A percentile compares a stretch with the other conserved stretches of the same genome.
phyloP scores from a whole-genome alignment of 495 filamentous ascomycete genomes.

The Daldinia concentrica region DNA sequence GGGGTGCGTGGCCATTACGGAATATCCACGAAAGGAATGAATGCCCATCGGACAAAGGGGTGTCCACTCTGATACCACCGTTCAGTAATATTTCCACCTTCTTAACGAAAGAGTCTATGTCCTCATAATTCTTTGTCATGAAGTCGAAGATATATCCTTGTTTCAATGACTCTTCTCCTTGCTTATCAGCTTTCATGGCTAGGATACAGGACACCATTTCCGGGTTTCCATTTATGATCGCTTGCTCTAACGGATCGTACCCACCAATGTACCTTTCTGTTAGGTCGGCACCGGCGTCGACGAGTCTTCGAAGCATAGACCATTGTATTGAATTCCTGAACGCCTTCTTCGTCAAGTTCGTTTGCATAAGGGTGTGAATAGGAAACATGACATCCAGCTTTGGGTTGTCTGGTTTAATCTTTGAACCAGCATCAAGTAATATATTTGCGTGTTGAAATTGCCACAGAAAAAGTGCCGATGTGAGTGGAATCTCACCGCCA shows the following conservation, averaged over 20 bases:
- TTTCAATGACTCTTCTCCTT: not conserved
- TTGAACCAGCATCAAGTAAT: not conserved
- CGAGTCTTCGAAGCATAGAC: not conserved
- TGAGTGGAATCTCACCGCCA: not conserved
- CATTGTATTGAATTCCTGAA: not conserved
- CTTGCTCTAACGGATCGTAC: not conserved
- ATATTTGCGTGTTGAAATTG: not conserved
- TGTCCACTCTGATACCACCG: not conserved
- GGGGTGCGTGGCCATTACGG: fast-evolving
- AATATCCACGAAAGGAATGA: not conserved
- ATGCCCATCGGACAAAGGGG: not conserved
- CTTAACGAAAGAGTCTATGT: not conserved
- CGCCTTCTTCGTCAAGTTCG: not conserved
- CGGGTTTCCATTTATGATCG: not conserved
- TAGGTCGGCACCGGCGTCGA: not conserved
- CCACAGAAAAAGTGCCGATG: not conserved
- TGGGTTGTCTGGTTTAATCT: not conserved
- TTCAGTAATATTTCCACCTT: not conserved
- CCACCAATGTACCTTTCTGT: not conserved
- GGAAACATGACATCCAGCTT: not conserved
- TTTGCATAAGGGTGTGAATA: not conserved
- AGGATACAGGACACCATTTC: not conserved
- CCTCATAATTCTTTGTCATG: not conserved
- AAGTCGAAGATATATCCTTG: not conserved
- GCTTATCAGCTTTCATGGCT: not conserved